These are phyloP conservation scores for Phoma sp. DNA, from an alignment of 2,329 filamentous ascomycete genomes.

Conservation along the genomic window DNA sequence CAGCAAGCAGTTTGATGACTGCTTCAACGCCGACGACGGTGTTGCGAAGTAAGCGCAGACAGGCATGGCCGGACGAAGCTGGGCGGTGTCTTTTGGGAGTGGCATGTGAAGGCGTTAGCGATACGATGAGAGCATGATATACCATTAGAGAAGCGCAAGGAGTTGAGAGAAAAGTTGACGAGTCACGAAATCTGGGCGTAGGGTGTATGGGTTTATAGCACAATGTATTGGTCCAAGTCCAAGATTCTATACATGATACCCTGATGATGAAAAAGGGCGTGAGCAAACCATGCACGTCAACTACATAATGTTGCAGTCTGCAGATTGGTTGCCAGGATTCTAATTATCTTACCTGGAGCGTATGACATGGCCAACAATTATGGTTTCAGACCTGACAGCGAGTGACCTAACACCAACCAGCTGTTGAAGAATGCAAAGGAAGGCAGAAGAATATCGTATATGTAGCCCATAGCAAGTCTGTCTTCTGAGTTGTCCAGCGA, in stretches of 20 bases:
- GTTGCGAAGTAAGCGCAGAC: constrained; percentile 32
- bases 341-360: no score
- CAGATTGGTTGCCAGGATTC: no score
- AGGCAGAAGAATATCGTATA: no score
- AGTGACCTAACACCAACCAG: no score
- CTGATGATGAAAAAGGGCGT: neutral
- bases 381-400: no score
- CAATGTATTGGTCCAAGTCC: constrained; percentile 6
- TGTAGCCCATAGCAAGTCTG: no score
- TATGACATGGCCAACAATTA: no score
- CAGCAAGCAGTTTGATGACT: constrained; percentile 73
- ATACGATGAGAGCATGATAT: constrained; percentile 31
- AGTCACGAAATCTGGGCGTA: constrained; percentile 12
- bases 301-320: no score
- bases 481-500: no score
- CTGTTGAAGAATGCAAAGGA: no score
- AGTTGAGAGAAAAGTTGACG: constrained; percentile 9
- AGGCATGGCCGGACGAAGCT: neutral
- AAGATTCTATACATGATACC: neutral
- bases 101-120: constrained; percentile 18
- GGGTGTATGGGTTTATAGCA: constrained; percentile 6
- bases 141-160: constrained; percentile 24
- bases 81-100: constrained; percentile 1
- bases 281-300: no score
- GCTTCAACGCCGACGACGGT: constrained; percentile 61